Percentiles rank a stretch among this genome's conserved stretches.
Conservation (phyloP, 176 grass and related monocot genomes). For the Oryza nivara region DNA sequence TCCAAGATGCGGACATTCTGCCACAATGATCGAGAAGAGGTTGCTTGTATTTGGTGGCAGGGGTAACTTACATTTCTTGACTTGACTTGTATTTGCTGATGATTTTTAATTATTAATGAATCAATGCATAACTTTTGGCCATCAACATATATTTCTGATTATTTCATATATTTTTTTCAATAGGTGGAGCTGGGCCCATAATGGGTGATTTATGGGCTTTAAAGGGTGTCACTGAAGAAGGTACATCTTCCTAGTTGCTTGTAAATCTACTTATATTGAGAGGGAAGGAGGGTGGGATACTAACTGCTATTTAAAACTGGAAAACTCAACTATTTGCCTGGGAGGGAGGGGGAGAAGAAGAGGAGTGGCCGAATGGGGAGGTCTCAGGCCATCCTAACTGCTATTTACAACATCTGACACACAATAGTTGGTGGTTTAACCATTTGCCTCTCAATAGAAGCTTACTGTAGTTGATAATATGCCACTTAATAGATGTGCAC, state of each 20-base stretch:
- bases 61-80: conserved; percentile 53
- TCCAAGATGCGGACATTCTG: conserved; percentile 91
- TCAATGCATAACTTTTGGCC: conserved; percentile 8
- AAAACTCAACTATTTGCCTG: too few species aligned
- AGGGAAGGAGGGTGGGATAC: neutral
- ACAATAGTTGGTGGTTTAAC: neutral
- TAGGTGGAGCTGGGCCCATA: conserved; percentile 87
- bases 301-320: neutral
- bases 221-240: conserved; percentile 96
- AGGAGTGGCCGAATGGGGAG: too few species aligned
- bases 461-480: neutral
- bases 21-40: conserved; percentile 97
- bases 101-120: conserved; percentile 1
- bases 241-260: conserved; percentile 46
- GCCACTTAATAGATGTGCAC: neutral
- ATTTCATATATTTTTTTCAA: conserved; percentile 33
- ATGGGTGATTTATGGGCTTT: conserved; percentile 99
- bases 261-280: conserved; percentile 26
- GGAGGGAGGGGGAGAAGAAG: too few species aligned
- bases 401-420: neutral
- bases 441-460: neutral
- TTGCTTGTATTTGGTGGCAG: conserved; percentile 92
- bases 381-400: neutral
- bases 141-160: neutral
- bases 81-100: conserved; percentile 6